A percentile compares a stretch with the other conserved stretches of the same genome.
phyloP scores from a whole-genome alignment of 257 asterid species.

The Nyctanthes arbortristis region DNA sequence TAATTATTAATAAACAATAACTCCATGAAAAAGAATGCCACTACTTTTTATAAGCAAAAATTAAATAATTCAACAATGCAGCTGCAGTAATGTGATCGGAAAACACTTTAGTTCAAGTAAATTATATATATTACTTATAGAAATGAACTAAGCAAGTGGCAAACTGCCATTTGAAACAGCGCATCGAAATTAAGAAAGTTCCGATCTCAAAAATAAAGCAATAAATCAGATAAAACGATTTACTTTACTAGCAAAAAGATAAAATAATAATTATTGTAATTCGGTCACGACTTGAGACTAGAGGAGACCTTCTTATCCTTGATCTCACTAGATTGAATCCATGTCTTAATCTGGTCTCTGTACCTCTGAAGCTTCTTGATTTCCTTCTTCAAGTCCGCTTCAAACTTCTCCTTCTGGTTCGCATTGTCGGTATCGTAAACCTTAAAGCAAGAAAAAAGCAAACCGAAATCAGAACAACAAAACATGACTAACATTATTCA shows the following conservation, averaged over 20 bases:
- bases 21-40: not conserved
- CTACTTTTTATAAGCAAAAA: not conserved
- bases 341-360: slow-evolving; percentile 97
- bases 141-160: not conserved
- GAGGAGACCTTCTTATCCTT: slow-evolving; percentile 89
- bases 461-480: slow-evolving; percentile 3
- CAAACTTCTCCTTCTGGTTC: slow-evolving; percentile 95
- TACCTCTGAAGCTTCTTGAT: slow-evolving; percentile 96
- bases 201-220: not conserved
- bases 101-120: not conserved
- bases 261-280: not conserved
- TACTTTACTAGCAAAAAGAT: not conserved
- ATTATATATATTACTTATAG: too few species aligned
- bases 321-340: slow-evolving; percentile 99
- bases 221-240: not conserved
- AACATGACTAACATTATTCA: not conserved
- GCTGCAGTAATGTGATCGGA: not conserved
- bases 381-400: slow-evolving; percentile 99
- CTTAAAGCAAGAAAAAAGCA: slow-evolving; percentile 38
- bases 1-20: not conserved
- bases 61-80: not conserved
- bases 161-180: not conserved
- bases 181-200: not conserved
- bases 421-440: slow-evolving; percentile 98
- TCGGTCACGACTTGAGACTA: too few species aligned